Conservation (phyloP, 2,329 filamentous ascomycete species). For the Aureobasidium uvarum region DNA sequence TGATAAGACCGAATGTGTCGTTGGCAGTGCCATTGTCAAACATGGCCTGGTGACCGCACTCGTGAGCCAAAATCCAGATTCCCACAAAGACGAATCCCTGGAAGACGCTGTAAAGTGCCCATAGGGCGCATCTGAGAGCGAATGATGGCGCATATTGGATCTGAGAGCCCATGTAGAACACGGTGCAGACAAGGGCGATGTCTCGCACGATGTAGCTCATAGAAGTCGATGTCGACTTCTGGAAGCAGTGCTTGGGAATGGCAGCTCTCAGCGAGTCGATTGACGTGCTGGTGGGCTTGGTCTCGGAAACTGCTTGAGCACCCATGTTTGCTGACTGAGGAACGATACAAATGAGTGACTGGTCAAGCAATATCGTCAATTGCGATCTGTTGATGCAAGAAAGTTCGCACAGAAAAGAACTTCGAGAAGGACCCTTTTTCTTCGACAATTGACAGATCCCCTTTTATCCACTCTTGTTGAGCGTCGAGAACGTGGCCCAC, state of each 20-base stretch:
- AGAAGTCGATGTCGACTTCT: constrained; percentile 74
- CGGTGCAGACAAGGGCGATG: constrained; percentile 65
- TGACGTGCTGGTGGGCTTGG: constrained; percentile 13
- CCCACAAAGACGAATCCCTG: constrained; percentile 67
- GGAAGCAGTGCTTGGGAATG: constrained; percentile 95
- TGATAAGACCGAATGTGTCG: constrained; percentile 60
- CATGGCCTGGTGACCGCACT: constrained; percentile 69
- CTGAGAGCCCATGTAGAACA: constrained; percentile 85
- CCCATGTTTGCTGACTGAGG: constrained; percentile 18
- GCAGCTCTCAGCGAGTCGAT: constrained; percentile 47
- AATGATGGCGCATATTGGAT: constrained; percentile 75
- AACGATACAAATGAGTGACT: constrained; percentile 5
- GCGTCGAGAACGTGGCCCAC: constrained; percentile 15
- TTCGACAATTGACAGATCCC: constrained; percentile 15
- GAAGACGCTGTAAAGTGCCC: constrained; percentile 61
- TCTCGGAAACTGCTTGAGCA: neutral
- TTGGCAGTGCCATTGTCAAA: constrained; percentile 58
- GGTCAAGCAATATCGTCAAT: constrained; percentile 12
- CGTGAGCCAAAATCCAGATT: constrained; percentile 69
- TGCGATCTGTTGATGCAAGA: constrained; percentile 20
- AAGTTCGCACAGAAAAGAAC: constrained; percentile 20
- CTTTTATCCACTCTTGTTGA: constrained; percentile 23
- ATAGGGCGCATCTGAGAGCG: constrained; percentile 62
- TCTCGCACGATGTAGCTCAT: constrained; percentile 84
- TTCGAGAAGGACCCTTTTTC: constrained; percentile 15